Evolutionary conservation across 2,329 filamentous ascomycete species (phyloP), one percentile per base, ranked within the genome.

Genomic region (Verticillium nubilum): DNA sequence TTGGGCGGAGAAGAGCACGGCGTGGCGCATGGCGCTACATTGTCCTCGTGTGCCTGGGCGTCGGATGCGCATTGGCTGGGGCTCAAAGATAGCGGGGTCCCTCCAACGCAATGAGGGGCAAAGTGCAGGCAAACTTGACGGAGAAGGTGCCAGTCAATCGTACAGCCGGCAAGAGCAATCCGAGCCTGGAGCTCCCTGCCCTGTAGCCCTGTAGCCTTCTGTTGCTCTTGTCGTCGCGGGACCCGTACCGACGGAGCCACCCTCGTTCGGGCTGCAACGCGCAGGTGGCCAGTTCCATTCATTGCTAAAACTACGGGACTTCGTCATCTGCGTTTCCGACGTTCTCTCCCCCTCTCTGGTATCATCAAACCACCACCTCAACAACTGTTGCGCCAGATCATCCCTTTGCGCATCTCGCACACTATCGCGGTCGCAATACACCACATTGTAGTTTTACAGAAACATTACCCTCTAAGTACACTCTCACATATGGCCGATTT

Each of bases 401-500:
- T 25, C 13, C n/a, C 2, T 12, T 19, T 50, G 42, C 42, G 42
- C 42, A 15, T 13, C 19, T 50, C 29, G 9, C 19, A 7, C 19
- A 2, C 42, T 12, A 50, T 50, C 33, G 15, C 33, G 33, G 33
- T 12, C 19, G 42, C 42, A 50, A 50, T 19, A 37, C 42, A 23
- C 19, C 12, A 12, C 10, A 25, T 5, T 7, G 2, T 2, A 50
- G 7, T 7, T 10, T 50, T 19, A 13, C n/a, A 47, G 19, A 23
- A 9, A 25, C 19, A 3, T 4, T 12, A 7, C 19, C 19, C 7
- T 23, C 19, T 50, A 10, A 23, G n/a, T 2, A 26, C 10, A 12
- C 17, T 15, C 6, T 15, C 42, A 23, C 59, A 63, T 58, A 85
- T 86, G 83, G 76, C 78, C 65, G 81, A 86, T 64, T 85, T 81